These are phyloP conservation scores for Aspergillus eucalypticola DNA, from an alignment of 2,329 filamentous ascomycete species.

Conservation along the genomic window DNA sequence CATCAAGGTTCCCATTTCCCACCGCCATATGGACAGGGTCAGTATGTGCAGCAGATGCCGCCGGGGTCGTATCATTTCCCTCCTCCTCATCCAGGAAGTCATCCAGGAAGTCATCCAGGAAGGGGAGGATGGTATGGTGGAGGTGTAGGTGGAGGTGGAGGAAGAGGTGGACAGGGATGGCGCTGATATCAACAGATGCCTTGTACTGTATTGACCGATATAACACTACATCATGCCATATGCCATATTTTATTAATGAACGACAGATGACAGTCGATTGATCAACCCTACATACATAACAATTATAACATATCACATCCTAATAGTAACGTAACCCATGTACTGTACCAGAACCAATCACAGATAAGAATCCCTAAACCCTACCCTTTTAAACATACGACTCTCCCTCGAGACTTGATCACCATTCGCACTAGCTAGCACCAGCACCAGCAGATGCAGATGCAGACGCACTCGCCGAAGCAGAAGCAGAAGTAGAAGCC, in stretches of 20 bases:
- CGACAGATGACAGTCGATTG: neutral
- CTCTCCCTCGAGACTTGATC: neutral
- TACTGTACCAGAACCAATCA: neutral
- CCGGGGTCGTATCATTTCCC: conserved; percentile 37
- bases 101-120: conserved; percentile 19
- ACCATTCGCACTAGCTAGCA: neutral
- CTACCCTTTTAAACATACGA: no score
- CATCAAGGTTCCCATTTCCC: conserved; percentile 17
- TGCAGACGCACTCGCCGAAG: no score
- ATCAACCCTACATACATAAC: neutral
- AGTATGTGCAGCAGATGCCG: conserved; percentile 29
- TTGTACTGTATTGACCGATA: neutral
- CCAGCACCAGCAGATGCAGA: neutral
- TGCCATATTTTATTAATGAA: no score
- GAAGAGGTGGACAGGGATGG: conserved; percentile 27
- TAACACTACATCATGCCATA: no score
- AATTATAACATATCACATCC: neutral
- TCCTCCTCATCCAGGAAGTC: conserved; percentile 28
- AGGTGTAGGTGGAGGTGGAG: conserved; percentile 24
- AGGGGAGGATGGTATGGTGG: conserved; percentile 28
- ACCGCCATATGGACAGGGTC: conserved; percentile 24
- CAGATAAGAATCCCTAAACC: neutral
- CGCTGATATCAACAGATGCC: no score
- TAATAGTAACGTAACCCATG: neutral
- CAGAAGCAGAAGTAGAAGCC: neutral